phyloP scores from a whole-genome alignment of 768 basidiomycete genomes.

The Tephrocybe sp. region DNA sequence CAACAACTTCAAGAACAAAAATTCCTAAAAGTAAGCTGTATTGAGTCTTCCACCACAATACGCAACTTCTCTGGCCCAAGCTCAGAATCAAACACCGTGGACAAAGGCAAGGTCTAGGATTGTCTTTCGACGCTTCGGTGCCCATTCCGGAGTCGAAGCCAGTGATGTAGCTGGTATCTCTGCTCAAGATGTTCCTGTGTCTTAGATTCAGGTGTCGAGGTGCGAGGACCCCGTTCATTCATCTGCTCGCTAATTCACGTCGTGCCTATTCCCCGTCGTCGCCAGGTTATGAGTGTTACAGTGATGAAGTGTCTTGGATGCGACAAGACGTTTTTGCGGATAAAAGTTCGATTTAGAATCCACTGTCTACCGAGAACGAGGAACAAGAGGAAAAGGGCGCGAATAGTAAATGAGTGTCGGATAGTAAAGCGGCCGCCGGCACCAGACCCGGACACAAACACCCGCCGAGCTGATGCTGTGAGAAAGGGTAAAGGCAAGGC shows the following conservation, averaged over 20 bases:
- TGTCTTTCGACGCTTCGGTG: constrained; percentile 10
- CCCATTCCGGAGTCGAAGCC: constrained; percentile 17
- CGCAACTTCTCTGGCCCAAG: constrained; percentile 1
- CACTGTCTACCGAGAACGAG: no score
- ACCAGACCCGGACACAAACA: no score
- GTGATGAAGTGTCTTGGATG: constrained; percentile 41
- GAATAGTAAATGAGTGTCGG: no score
- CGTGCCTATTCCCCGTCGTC: no score
- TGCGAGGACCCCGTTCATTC: constrained; percentile 16
- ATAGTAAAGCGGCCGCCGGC: no score
- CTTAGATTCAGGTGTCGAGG: constrained; percentile 31
- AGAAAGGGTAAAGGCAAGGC: no score
- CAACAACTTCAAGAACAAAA: not conserved
- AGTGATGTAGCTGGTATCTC: constrained; percentile 11
- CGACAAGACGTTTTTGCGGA: constrained; percentile 34
- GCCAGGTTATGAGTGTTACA: constrained; percentile 33
- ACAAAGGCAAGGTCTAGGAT: constrained; percentile 2
- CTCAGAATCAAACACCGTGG: constrained; percentile 7
- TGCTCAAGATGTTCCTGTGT: constrained; percentile 25
- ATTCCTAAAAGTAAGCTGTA: constrained; percentile 5
- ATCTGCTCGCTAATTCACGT: not conserved
- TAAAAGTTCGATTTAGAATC: no score
- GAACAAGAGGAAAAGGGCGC: no score
- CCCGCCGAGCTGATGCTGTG: no score
- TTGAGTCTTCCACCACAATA: not conserved